Conservation (phyloP, 2,329 filamentous ascomycete genomes). For the Epichloe brachyelytri region DNA sequence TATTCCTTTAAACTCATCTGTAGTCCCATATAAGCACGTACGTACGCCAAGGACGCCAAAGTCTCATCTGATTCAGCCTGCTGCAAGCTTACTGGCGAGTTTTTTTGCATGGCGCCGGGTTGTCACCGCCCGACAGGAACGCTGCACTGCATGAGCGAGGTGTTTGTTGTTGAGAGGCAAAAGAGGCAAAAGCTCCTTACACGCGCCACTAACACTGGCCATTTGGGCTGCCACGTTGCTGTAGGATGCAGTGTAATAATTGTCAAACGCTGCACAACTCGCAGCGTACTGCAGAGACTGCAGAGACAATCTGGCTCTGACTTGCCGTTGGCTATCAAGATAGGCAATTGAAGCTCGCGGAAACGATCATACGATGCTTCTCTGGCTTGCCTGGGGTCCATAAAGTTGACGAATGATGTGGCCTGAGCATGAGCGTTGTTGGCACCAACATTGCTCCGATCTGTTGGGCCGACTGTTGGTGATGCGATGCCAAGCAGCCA, state of each 20-base stretch:
- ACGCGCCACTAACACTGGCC: neutral
- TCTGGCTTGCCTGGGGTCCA: conserved; percentile 18
- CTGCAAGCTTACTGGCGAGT: neutral
- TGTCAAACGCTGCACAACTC: neutral
- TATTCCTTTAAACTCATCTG: neutral
- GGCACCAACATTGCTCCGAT: conserved; percentile 14
- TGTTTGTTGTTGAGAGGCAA: neutral
- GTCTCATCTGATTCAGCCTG: neutral
- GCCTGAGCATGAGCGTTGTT: conserved; percentile 18
- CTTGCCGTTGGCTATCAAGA: conserved; percentile 27
- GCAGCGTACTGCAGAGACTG: neutral
- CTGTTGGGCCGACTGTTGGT: conserved; percentile 14
- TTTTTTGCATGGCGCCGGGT: neutral
- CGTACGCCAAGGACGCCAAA: neutral
- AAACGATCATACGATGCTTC: conserved; percentile 22
- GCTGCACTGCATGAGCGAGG: neutral
- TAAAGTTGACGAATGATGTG: conserved; percentile 22
- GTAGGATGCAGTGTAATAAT: neutral
- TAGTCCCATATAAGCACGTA: neutral
- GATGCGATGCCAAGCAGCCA: conserved; percentile 23
- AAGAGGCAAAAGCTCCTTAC: neutral
- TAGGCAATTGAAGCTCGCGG: conserved; percentile 20
- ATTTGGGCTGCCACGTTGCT: conserved; percentile 5
- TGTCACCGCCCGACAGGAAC: conserved; percentile 1
- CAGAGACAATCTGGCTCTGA: neutral